phyloP scores from a whole-genome alignment of 2,329 filamentous ascomycete genomes.

The Aspergillus niger region DNA sequence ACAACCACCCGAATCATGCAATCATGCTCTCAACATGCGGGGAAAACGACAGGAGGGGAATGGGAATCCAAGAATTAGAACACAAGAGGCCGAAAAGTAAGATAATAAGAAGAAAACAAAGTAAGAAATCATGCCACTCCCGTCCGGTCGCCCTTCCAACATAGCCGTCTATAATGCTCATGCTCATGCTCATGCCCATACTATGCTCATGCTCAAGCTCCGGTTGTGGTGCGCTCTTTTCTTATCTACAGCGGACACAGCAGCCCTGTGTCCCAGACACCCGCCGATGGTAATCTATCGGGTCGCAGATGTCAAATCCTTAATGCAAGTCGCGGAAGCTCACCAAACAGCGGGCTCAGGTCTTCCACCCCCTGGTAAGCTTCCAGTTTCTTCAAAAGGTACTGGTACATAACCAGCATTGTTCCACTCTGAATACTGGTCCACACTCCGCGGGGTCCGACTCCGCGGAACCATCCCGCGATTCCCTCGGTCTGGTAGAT shows the following conservation, averaged over 20 bases:
- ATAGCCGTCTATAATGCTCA: conserved; percentile 23
- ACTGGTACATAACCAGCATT: conserved; percentile 95
- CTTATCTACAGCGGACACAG: conserved; percentile 5
- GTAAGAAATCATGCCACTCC: conserved; percentile 18
- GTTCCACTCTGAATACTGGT: conserved; percentile 96
- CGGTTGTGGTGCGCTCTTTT: conserved; percentile 7
- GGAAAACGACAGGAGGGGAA: background rate
- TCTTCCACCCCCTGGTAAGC: conserved; percentile 41
- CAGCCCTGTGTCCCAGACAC: background rate
- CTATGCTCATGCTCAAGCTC: conserved; percentile 8
- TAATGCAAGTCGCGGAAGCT: background rate
- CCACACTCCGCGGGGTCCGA: conserved; percentile 91
- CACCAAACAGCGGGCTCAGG: conserved; percentile 20
- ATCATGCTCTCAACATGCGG: conserved; percentile 1
- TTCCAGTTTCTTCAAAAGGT: conserved; percentile 76
- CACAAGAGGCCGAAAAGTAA: conserved; percentile 12
- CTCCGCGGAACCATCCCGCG: conserved; percentile 88
- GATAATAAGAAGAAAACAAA: conserved; percentile 9
- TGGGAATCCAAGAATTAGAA: conserved; percentile 6
- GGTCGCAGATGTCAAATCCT: background rate
- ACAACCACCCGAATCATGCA: conserved; percentile 11
- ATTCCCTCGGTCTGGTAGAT: conserved; percentile 91
- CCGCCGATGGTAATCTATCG: background rate
- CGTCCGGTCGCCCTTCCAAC: conserved; percentile 24
- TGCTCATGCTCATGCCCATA: conserved; percentile 7